Evolutionary conservation across 106 monocot genomes (phyloP), one percentile per base, ranked within the genome.

Genomic region (Cymbidium sinense): DNA sequence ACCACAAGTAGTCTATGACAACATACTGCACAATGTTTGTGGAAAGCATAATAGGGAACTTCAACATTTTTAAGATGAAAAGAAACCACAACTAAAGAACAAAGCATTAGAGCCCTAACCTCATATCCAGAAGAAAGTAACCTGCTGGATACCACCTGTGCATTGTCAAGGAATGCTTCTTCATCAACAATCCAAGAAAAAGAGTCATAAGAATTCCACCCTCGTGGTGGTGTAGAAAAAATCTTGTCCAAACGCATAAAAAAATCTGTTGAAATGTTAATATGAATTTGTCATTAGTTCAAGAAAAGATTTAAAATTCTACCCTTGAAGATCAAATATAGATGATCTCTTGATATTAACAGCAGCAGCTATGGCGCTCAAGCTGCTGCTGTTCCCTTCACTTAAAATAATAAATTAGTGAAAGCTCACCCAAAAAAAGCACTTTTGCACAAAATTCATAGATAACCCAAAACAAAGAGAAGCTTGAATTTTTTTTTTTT

Each of bases 151-250:
- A 90, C 51, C 62, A 94, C 67, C 43, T 90, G 82, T 27, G 96
- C 94, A 84, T 98, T 98, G 25, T 76, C 77, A 58, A 98, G 80
- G 73, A 94, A 98, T 34, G 80, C 83, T 39, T 81, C 69, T 84
- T 98, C 94, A 70, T 78, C 83, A 27, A 94, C 77, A 54, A 90
- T 79, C 96, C 96, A 98, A 20, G 90, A 92, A 77, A 92, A 98
- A 35, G 96, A 91, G 84, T 98, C 96, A 75, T 94, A 98, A 18
- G 96, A 98, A 70, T 98, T 98, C 96, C 96, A 98, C 9, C 96
- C 96, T 76, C 96, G 86, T 19, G 91, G 91, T 37, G 93, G 96
- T 12, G 83, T 75, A 30, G 15, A 51, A 15, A n/a, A 86, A 84
- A 73, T 83, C 70, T 41, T 73, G 73, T 70, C 47, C 70, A 12